These are phyloP conservation scores for Amphichorda felina DNA, from an alignment of 2,329 filamentous ascomycete genomes.

Conservation along the genomic window DNA sequence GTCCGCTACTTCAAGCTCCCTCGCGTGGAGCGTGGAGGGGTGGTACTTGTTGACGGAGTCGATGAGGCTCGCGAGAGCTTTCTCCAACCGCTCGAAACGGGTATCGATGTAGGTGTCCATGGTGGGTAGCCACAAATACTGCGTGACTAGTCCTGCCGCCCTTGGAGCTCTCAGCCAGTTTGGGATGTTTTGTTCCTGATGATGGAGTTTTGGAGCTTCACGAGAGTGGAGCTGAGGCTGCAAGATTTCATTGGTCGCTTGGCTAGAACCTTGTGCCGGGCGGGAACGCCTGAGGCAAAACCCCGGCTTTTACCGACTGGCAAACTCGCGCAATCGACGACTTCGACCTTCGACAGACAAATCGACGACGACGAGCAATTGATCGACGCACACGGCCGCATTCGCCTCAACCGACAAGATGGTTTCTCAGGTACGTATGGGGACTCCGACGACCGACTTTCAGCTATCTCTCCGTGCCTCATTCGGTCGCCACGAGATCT, in stretches of 20 bases:
- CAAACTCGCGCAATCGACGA: constrained; percentile 7
- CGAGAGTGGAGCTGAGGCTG: no score
- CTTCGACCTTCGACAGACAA: constrained; percentile 1
- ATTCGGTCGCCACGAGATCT: no score
- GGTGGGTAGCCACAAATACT: not conserved
- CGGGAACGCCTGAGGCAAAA: constrained; percentile 1
- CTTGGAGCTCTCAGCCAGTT: no score
- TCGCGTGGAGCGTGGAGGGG: constrained; percentile 54
- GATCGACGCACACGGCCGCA: constrained; percentile 17
- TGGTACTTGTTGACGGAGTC: constrained; percentile 78
- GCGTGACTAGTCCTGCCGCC: not conserved
- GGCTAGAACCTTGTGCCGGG: no score
- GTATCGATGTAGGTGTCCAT: constrained; percentile 54
- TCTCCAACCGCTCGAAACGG: constrained; percentile 55
- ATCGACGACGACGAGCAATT: constrained; percentile 18
- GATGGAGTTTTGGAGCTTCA: no score
- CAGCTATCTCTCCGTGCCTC: no score
- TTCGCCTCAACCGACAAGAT: constrained; percentile 23
- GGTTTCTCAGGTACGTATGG: constrained; percentile 24
- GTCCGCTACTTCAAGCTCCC: constrained; percentile 61
- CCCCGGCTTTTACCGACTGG: constrained; percentile 5
- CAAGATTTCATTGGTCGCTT: no score
- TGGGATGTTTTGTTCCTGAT: no score
- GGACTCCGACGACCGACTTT: not conserved
- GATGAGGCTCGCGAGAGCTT: constrained; percentile 55